These are phyloP conservation scores for Kodamaea suecica DNA, from an alignment of 1,139 yeast species.

Conservation along the genomic window DNA sequence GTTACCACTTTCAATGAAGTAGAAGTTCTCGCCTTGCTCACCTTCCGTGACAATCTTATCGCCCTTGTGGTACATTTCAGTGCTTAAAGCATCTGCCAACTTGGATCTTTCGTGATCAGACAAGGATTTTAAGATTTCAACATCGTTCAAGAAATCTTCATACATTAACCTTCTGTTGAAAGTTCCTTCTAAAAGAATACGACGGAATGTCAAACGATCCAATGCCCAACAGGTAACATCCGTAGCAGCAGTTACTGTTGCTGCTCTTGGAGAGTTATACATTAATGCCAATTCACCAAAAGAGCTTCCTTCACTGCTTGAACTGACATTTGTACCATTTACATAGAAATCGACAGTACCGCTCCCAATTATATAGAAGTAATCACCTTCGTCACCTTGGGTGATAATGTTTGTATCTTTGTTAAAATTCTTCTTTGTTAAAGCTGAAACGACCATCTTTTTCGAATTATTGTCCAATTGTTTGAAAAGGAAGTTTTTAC, in stretches of 20 bases:
- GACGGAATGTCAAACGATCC: slow-evolving; percentile 89
- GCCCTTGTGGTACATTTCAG: slow-evolving; percentile 71
- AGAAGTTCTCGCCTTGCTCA: slow-evolving; percentile 87
- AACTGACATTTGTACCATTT: slow-evolving; percentile 67
- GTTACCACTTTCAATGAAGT: slow-evolving; percentile 81
- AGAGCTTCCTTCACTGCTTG: slow-evolving; percentile 80
- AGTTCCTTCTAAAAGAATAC: slow-evolving; percentile 86
- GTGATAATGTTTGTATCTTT: slow-evolving; percentile 68
- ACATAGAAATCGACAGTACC: slow-evolving; percentile 84
- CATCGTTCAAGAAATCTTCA: slow-evolving; percentile 84
- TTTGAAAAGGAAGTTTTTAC: slow-evolving; percentile 76
- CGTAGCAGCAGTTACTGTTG: slow-evolving; percentile 79
- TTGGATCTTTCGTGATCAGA: slow-evolving; percentile 85
- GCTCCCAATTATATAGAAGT: slow-evolving; percentile 79
- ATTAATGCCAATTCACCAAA: slow-evolving; percentile 96
- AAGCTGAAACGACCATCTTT: slow-evolving; percentile 74
- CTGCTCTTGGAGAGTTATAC: slow-evolving; percentile 98
- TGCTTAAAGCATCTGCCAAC: slow-evolving; percentile 89
- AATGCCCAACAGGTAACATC: slow-evolving; percentile 78
- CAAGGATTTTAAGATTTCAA: slow-evolving; percentile 70
- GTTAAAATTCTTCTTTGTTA: slow-evolving; percentile 64
- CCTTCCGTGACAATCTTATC: slow-evolving; percentile 82
- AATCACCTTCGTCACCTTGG: slow-evolving; percentile 98
- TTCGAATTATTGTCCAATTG: slow-evolving; percentile 74
- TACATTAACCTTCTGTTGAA: slow-evolving; percentile 87